These are phyloP conservation scores for Pseudogymnoascus sp. DNA, from an alignment of 2,329 filamentous ascomycete genomes.

Conservation along the genomic window DNA sequence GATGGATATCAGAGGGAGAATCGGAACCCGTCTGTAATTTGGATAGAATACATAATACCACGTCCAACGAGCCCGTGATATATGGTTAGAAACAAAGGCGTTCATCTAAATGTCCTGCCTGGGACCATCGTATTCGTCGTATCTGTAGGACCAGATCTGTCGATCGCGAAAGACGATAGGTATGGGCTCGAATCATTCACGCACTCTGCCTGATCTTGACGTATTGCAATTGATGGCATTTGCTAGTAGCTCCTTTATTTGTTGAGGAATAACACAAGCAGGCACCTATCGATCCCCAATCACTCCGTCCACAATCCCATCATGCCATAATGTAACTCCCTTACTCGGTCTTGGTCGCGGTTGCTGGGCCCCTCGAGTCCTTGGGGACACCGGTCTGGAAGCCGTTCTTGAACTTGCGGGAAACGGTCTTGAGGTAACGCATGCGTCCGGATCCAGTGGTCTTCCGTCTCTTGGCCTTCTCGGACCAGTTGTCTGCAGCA, in stretches of 20 bases:
- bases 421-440: slow-evolving; percentile 86
- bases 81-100: neutral
- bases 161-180: neutral
- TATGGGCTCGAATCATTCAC: slow-evolving; percentile 4
- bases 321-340: slow-evolving; percentile 30
- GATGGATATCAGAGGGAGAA: slow-evolving; percentile 17
- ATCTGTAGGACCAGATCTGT: slow-evolving; percentile 2
- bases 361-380: slow-evolving; percentile 60
- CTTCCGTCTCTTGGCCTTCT: slow-evolving; percentile 99
- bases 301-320: slow-evolving; percentile 21
- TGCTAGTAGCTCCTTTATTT: slow-evolving; percentile 25
- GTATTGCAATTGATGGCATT: slow-evolving; percentile 26
- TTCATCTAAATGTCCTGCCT: neutral
- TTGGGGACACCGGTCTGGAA: slow-evolving; percentile 89
- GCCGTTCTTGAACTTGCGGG: slow-evolving; percentile 93
- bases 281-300: slow-evolving; percentile 28
- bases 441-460: slow-evolving; percentile 94
- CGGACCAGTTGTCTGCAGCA: slow-evolving; percentile 88
- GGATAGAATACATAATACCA: slow-evolving; percentile 8
- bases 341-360: slow-evolving; percentile 27
- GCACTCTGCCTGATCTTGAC: neutral
- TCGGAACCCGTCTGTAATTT: neutral
- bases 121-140: neutral
- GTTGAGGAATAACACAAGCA: slow-evolving; percentile 24
- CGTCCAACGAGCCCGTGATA: neutral